Conservation (phyloP, 345 rosid genomes). For the Euphorbia tirucalli region DNA sequence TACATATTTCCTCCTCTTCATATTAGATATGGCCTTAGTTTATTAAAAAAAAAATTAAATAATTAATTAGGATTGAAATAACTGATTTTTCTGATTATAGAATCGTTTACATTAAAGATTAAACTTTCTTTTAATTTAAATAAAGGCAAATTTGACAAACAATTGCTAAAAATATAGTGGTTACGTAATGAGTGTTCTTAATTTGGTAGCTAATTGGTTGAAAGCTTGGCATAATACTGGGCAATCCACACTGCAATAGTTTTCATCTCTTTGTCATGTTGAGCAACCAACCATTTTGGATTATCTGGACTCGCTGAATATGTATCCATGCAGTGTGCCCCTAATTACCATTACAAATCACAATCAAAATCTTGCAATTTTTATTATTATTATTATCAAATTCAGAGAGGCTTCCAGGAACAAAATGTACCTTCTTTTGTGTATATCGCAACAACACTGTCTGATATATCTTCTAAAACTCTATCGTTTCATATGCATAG, state of each 20-base stretch:
- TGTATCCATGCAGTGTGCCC: constrained; percentile 46
- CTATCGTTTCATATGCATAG: constrained; percentile 17
- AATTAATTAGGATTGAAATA: no score
- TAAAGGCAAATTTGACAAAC: no score
- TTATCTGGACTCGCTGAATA: constrained; percentile 12
- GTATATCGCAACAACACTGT: constrained; percentile 35
- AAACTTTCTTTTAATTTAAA: no score
- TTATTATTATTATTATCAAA: no score
- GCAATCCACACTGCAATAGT: constrained; percentile 41
- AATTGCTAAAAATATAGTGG: no score
- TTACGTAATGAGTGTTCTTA: no score
- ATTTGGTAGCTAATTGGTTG: neutral
- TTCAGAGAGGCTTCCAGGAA: neutral
- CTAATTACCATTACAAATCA: constrained; percentile 12
- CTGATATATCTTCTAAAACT: constrained; percentile 42
- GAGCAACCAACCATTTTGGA: constrained; percentile 43
- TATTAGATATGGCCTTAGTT: no score
- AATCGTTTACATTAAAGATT: no score
- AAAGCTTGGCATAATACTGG: constrained; percentile 21
- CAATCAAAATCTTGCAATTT: neutral
- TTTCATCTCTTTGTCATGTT: constrained; percentile 31
- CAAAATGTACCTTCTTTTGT: constrained; percentile 24
- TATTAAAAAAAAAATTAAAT: no score
- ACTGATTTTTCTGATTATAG: no score
- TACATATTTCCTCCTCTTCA: no score